Percentiles rank a stretch among this genome's conserved stretches.
These are phyloP conservation scores for Andalucia godoyi DNA, from an alignment of 78 protist genomes.

Conservation along the genomic window DNA sequence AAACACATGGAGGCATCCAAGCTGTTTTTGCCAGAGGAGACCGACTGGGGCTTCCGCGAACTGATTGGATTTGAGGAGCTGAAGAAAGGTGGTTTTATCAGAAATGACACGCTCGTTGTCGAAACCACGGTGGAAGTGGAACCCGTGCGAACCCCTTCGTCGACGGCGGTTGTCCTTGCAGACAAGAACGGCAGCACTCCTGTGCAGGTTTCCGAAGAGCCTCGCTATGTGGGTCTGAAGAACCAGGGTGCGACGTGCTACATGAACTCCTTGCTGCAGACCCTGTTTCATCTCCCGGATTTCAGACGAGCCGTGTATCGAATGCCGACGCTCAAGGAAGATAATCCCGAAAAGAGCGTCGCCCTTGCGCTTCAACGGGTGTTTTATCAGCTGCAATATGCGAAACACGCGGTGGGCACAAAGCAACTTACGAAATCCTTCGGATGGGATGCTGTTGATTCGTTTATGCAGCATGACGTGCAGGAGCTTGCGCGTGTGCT, in stretches of 20 bases:
- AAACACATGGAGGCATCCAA: conserved; percentile 30
- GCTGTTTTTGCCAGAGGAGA: conserved; percentile 1
- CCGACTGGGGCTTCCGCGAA: conserved; percentile 37
- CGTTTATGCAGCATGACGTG: conserved; percentile 94
- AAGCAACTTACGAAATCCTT: conserved; percentile 68
- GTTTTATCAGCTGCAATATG: conserved; percentile 50
- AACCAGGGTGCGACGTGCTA: conserved; percentile 81
- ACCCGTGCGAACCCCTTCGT: not conserved
- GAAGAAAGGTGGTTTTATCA: not conserved
- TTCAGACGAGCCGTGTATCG: conserved; percentile 8
- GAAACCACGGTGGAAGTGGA: not conserved
- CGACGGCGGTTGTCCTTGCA: not conserved
- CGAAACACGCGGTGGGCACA: conserved; percentile 47
- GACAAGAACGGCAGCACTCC: not conserved
- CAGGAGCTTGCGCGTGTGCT: conserved; percentile 91
- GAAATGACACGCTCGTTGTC: not conserved
- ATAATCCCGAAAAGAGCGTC: conserved; percentile 11
- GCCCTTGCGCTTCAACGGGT: conserved; percentile 55
- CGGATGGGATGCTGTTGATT: conserved; percentile 85
- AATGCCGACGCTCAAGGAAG: not conserved
- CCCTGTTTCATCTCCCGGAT: conserved; percentile 45
- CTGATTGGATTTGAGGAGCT: not conserved
- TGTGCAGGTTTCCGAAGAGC: conserved; percentile 29
- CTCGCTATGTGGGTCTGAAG: conserved; percentile 54
- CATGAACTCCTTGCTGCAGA: conserved; percentile 66